Percentiles rank a stretch among this genome's conserved stretches.
phyloP scores from a whole-genome alignment of 306 rosid genomes.

The Pterocarpus santalinus region DNA sequence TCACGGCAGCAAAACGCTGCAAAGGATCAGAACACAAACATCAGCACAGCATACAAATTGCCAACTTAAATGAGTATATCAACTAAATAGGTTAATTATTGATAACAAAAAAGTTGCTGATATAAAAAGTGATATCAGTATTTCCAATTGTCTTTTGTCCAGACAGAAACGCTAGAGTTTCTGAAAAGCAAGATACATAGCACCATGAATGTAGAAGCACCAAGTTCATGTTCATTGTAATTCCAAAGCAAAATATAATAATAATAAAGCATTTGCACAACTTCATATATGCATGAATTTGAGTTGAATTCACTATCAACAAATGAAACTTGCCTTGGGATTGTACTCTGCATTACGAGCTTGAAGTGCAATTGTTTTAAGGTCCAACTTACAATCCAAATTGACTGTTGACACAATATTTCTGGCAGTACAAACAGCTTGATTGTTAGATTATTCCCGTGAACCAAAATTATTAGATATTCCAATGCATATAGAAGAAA shows the following conservation, averaged over 20 bases:
- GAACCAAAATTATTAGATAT: neutral
- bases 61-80: neutral
- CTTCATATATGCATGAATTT: neutral
- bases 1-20: conserved; percentile 99
- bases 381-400: conserved; percentile 95
- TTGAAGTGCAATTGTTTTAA: conserved; percentile 86
- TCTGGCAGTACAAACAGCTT: conserved; percentile 53
- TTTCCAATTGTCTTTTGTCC: neutral
- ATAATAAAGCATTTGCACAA: neutral
- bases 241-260: neutral
- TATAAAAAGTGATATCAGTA: conserved; percentile 6
- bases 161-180: neutral
- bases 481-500: neutral
- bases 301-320: conserved; percentile 5
- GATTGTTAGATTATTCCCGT: conserved; percentile 8
- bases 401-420: conserved; percentile 95
- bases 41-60: conserved; percentile 16
- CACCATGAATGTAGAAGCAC: neutral
- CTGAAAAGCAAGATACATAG: neutral
- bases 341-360: conserved; percentile 99
- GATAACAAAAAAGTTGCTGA: neutral
- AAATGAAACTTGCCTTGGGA: conserved; percentile 75
- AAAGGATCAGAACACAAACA: conserved; percentile 35
- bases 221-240: neutral
- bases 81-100: neutral